Base-by-base conservation (phyloP, 2,329 filamentous ascomycete genomes). In the Raffaelea arxii region DNA sequence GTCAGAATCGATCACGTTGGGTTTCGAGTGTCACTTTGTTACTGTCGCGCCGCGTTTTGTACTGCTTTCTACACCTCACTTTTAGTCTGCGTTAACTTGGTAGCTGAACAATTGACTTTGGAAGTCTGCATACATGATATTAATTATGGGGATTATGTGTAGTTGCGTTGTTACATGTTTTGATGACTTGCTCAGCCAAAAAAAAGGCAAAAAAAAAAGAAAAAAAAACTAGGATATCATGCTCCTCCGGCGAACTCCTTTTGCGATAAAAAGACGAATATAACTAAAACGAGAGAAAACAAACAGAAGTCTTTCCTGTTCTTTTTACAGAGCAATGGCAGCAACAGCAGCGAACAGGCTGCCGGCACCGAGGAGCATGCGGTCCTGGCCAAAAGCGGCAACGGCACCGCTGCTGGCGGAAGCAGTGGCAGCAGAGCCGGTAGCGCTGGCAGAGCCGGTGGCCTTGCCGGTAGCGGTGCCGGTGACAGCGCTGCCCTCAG, bases 261-360 rank as follows among this genome's bases (percentile, higher is more conserved):
- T 25, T 41, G 27, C 27, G 30, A 41, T 21, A 46, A 32, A 46
- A n/a, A 46, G 43, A 40, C 25, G n/a, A n/a, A 48, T 43, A 42
- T 12, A 4, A 25, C 14, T 19, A 25, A 25, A 38, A 25, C 21
- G 27, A 19, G 16, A 41, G n/a, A n/a, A n/a, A n/a, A n/a, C n/a
- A 6, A 36, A 36, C 32, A 36, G 6, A 36, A 36, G 14, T 6
- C 16, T 18, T 36, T 19, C 16, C 19, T 25, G 25, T 25, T 23
- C n/a, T 9, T 9, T 35, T 53, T 56, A 65, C 41, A 64, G 51
- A 12, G 55, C 61, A 23, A 59, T 53, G n/a, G 57, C 57, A 36
- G 56, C 62, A 9, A 59, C 61, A 23, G 62, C 56, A 12, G 55
- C 60, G 14, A 57, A 58, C 35, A 64, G 44, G 24, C 63, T 43